phyloP scores from a whole-genome alignment of 331 rosid genomes.

The Dryas integrifolia region DNA sequence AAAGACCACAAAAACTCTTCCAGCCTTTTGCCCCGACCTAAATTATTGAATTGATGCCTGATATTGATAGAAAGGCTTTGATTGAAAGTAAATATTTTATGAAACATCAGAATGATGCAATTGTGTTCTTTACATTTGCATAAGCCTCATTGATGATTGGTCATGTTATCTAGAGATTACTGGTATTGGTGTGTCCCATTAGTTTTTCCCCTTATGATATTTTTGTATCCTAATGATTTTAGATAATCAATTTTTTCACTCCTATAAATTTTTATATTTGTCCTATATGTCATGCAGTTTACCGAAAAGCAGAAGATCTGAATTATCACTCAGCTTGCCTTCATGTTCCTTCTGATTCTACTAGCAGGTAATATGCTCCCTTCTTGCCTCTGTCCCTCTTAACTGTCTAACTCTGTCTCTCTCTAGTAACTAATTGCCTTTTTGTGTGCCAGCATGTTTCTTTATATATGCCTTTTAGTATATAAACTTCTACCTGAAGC shows the following conservation, averaged over 20 bases:
- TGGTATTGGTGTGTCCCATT: neutral
- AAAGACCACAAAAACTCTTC: neutral
- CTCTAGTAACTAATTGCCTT: neutral
- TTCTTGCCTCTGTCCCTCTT: neutral
- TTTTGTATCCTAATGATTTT: neutral
- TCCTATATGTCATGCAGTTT: constrained; percentile 1
- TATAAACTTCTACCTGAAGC: constrained; percentile 34
- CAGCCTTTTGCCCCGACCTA: neutral
- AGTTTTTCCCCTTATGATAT: neutral
- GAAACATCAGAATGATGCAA: neutral
- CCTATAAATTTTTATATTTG: neutral
- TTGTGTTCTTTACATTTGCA: neutral
- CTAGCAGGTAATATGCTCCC: constrained; percentile 69
- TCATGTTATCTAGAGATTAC: neutral
- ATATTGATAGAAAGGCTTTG: neutral
- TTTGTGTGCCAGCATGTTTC: constrained; percentile 15
- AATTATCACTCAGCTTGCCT: constrained; percentile 86
- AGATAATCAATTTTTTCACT: neutral
- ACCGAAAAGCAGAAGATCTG: constrained; percentile 31
- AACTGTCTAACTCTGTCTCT: neutral
- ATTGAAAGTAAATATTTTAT: neutral
- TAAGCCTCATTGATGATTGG: neutral
- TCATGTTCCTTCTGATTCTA: constrained; percentile 93
- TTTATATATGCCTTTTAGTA: constrained; percentile 5
- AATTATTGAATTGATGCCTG: neutral